A percentile compares a stretch with the other conserved stretches of the same genome.
Evolutionary conservation across 441 rosid genomes (phyloP).

Genomic region (Rhodomyrtus psidioides): DNA sequence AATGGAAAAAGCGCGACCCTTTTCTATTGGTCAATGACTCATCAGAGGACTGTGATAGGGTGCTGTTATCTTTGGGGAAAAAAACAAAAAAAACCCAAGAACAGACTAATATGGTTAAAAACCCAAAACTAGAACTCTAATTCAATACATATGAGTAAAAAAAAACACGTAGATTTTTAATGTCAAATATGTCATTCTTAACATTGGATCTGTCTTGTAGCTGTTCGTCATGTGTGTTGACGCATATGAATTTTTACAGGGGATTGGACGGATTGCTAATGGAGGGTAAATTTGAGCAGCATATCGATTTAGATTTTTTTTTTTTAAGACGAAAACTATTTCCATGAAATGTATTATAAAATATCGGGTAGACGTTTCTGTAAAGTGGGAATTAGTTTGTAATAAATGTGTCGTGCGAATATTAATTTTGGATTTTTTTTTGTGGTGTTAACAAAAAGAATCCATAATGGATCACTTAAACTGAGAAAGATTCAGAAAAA

Average conservation of each 20-base stretch:
- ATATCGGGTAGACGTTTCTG: too few species aligned
- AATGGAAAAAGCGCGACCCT: too few species aligned
- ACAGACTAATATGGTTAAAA: neutral
- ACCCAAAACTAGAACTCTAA: neutral
- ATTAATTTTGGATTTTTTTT: too few species aligned
- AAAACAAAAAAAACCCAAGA: neutral
- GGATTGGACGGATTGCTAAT: too few species aligned
- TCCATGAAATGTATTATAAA: too few species aligned
- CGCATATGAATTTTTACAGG: too few species aligned
- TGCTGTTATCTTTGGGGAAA: neutral
- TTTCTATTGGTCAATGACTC: conserved; percentile 3
- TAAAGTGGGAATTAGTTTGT: too few species aligned
- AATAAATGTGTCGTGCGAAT: too few species aligned
- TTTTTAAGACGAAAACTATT: too few species aligned
- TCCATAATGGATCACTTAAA: neutral
- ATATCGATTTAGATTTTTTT: neutral
- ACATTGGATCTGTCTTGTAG: neutral
- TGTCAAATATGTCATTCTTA: neutral
- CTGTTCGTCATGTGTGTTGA: neutral
- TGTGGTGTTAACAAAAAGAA: neutral
- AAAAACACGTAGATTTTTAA: neutral
- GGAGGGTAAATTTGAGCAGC: too few species aligned
- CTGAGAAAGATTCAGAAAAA: neutral
- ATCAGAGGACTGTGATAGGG: neutral
- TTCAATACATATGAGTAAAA: neutral